These are phyloP conservation scores for Chondrostereum purpureum DNA, from an alignment of 1,284 basidiomycete species.

Conservation along the genomic window DNA sequence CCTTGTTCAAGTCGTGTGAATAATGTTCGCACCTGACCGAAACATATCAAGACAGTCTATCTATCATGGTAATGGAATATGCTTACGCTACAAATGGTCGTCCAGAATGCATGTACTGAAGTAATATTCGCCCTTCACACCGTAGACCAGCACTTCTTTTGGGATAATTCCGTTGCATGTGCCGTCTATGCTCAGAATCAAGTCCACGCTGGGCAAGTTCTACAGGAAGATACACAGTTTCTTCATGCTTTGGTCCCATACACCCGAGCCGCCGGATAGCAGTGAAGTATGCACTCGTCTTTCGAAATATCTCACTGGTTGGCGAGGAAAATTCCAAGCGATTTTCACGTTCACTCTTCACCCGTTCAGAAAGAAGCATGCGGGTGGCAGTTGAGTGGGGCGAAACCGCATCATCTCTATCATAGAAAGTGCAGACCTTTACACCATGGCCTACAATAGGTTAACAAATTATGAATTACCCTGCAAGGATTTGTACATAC, in stretches of 20 bases:
- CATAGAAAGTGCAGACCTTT: constrained; percentile 13
- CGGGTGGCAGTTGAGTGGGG: constrained; percentile 12
- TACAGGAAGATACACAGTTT: not conserved
- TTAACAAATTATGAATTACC: not conserved
- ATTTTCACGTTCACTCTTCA: constrained; percentile 2
- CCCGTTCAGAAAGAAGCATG: constrained; percentile 5
- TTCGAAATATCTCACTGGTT: constrained; percentile 2
- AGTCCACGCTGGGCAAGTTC: not conserved
- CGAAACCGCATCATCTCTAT: not conserved
- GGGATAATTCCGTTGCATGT: constrained; percentile 7
- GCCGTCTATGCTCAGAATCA: not conserved
- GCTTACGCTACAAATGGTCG: constrained; percentile 8
- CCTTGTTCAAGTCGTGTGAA: not conserved
- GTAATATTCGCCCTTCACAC: constrained; percentile 13
- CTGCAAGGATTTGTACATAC: constrained; percentile 7
- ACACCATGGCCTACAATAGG: constrained; percentile 15
- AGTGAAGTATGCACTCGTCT: constrained; percentile 5
- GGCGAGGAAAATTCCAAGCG: constrained; percentile 1
- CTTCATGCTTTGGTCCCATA: not conserved
- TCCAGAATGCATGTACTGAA: constrained; percentile 8
- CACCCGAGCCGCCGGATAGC: constrained; percentile 4
- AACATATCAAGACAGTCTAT: not conserved
- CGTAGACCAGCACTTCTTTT: not conserved
- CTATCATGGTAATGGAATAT: not conserved
- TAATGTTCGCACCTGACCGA: constrained; percentile 18